Evolutionary conservation across 371 early-diverging fungal genomes (phyloP).

Genomic region (Basidiobolus meristosporus): DNA sequence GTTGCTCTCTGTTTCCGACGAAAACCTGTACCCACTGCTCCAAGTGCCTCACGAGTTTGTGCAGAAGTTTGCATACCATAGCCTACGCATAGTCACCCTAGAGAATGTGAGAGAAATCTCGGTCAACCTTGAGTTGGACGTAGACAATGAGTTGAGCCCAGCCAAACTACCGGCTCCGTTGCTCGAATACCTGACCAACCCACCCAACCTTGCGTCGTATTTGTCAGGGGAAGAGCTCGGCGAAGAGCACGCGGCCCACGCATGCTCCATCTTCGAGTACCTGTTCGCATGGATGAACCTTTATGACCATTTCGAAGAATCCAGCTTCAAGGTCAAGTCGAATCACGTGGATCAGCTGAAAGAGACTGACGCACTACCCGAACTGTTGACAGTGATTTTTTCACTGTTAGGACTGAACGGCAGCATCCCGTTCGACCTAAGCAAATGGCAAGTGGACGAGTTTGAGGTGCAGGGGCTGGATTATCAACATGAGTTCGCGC

Average conservation of each 20-base stretch:
- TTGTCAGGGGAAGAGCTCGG: not conserved
- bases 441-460: conserved; percentile 42
- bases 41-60: conserved; percentile 9
- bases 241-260: not conserved
- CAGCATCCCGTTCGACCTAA: conserved; percentile 34
- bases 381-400: conserved; percentile 37
- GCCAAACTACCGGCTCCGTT: not conserved
- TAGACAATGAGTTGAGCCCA: no score
- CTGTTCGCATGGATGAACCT: not conserved
- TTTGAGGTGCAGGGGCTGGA: conserved; percentile 35
- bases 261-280: not conserved
- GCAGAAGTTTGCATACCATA: conserved; percentile 10
- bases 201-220: not conserved
- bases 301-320: no score
- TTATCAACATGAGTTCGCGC: not conserved
- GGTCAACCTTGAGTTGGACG: conserved; percentile 10
- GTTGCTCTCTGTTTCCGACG: conserved; percentile 3
- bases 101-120: conserved; percentile 10
- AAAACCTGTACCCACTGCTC: conserved; percentile 10
- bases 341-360: conserved; percentile 38
- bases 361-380: conserved; percentile 20
- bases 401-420: conserved; percentile 35
- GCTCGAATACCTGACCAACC: not conserved
- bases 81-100: conserved; percentile 7
- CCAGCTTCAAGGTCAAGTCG: conserved; percentile 36